Base-by-base conservation (phyloP, 495 filamentous ascomycete genomes). In the Aspergillus saccharolyticus region DNA sequence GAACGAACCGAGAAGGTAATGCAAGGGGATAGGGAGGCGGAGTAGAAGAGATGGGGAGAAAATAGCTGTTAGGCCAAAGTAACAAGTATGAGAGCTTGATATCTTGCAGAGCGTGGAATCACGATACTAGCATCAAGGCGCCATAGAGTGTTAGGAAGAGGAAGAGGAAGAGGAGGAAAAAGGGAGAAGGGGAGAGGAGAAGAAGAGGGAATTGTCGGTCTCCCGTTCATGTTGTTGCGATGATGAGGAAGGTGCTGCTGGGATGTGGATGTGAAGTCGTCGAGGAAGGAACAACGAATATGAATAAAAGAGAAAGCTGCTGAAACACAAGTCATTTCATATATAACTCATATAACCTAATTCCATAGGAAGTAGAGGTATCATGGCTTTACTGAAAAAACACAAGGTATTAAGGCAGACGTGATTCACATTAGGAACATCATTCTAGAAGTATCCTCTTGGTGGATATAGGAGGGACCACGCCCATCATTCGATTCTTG, bases 111-210 rank as follows among this genome's bases (percentile, higher is more conserved):
- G 25, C 50, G 62, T 59, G 18, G 52, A 43, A 44, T 28, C 56
- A 64, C 56, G 53, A 49, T 59, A 62, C 63, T 63, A 60, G 55
- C 48, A 59, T 66, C 56, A 56, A 63, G 58, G 50, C 19, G 61
- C 57, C 57, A 66, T 51, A 45, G n/a, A 15, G 58, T 52, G 53
- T 53, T 59, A 14, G 30, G 21, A 44, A 51, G 33, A 51, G 18
- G 43, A 50, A 21, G 22, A 30, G 22, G 54, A 45, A 44, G 20
- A 58, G 54, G 50, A 42, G 51, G 42, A 48, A 33, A 44, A 55
- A 48, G 53, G 46, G 30, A 55, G 17, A 28, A 56, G n/a, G n/a
- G n/a, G n/a, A n/a, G n/a, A n/a, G n/a, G n/a, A 24, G 54, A 56
- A 46, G 52, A 54, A 21, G 45, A 57, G 19, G 20, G 42, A 14